Evolutionary conservation across 108 stramenopile species (phyloP).

Genomic region (Nitzschia palea): DNA sequence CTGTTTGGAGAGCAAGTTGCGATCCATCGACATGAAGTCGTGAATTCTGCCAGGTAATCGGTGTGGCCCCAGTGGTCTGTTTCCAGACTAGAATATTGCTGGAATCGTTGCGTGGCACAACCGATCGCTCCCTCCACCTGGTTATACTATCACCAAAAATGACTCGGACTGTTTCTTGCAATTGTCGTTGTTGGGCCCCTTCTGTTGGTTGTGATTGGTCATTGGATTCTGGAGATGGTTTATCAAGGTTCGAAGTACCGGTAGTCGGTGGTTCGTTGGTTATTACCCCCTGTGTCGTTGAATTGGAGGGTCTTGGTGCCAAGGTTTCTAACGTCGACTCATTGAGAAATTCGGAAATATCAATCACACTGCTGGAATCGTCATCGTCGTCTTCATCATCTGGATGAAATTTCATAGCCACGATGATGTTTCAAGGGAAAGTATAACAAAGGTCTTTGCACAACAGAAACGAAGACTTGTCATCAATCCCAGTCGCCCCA

Average conservation of each 20-base stretch:
- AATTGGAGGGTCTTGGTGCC: neutral
- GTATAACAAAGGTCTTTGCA: no score
- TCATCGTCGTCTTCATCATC: neutral
- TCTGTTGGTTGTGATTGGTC: neutral
- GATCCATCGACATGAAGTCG: neutral
- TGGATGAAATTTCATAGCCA: neutral
- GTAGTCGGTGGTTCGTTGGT: neutral
- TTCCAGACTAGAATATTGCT: neutral
- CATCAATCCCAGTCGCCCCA: neutral
- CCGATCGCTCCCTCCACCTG: neutral
- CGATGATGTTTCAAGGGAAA: no score
- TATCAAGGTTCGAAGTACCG: neutral
- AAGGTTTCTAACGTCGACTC: neutral
- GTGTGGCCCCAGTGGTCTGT: neutral
- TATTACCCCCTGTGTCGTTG: neutral
- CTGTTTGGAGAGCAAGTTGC: neutral
- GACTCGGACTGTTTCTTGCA: neutral
- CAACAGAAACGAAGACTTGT: neutral
- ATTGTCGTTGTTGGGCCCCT: neutral
- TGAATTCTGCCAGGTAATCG: neutral
- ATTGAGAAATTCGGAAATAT: slow-evolving; percentile 1
- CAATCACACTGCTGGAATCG: neutral
- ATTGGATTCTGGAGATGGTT: neutral
- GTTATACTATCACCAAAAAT: neutral
- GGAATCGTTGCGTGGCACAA: neutral